Evolutionary conservation across 2,329 filamentous ascomycete species (phyloP).

Genomic region (Cladobotryum mycophilum): DNA sequence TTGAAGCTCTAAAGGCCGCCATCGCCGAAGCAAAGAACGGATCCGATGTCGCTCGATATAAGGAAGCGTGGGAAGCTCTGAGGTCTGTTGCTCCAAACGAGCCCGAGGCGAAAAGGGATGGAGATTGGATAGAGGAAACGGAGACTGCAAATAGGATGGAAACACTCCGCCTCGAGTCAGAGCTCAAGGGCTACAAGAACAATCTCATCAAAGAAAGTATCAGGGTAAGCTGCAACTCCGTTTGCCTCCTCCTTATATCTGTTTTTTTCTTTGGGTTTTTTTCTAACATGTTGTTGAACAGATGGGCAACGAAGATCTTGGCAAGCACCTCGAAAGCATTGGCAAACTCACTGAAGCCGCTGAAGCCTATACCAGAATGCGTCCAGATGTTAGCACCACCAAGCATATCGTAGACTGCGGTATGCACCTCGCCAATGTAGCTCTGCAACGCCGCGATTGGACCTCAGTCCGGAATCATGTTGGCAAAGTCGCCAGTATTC

Average conservation of each 20-base stretch:
- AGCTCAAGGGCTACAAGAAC: slow-evolving; percentile 90
- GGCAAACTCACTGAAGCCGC: slow-evolving; percentile 68
- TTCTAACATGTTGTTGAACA: slow-evolving; percentile 29
- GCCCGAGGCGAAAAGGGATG: slow-evolving; percentile 60
- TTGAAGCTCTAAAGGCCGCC: slow-evolving; percentile 76
- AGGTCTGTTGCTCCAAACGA: slow-evolving; percentile 58
- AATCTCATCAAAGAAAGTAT: slow-evolving; percentile 98
- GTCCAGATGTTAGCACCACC: slow-evolving; percentile 77
- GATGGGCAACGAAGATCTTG: slow-evolving; percentile 94
- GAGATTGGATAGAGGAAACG: slow-evolving; percentile 66
- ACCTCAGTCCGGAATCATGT: slow-evolving; percentile 53
- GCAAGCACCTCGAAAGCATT: slow-evolving; percentile 71
- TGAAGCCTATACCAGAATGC: slow-evolving; percentile 79
- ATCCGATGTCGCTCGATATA: slow-evolving; percentile 66
- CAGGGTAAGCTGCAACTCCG: slow-evolving; percentile 46
- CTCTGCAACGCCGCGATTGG: slow-evolving; percentile 75
- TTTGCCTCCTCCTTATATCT: not conserved
- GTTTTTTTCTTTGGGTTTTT: not conserved
- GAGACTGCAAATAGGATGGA: slow-evolving; percentile 62
- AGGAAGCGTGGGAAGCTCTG: slow-evolving; percentile 60
- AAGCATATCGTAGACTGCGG: slow-evolving; percentile 80
- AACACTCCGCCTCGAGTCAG: slow-evolving; percentile 69
- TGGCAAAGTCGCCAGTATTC: slow-evolving; percentile 55
- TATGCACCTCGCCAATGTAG: slow-evolving; percentile 69
- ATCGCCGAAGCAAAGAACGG: slow-evolving; percentile 69